Evolutionary conservation across 164 flowering plant species (phyloP).

Genomic region (Vitis vinifera): ASM3070453v1 NC_081811.1:28393001-28393500

Average conservation of each 20-base stretch:
- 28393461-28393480: background rate
- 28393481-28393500: background rate
- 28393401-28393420: background rate
- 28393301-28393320: background rate
- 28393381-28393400: background rate
- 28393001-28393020: background rate
- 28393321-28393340: background rate
- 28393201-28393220: constrained; percentile 96
- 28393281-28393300: background rate
- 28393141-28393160: constrained; percentile 88
- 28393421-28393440: background rate
- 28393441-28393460: background rate
- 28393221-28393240: constrained; percentile 92
- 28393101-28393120: constrained; percentile 66
- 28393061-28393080: background rate
- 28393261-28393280: constrained; percentile 86
- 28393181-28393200: constrained; percentile 96
- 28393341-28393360: background rate
- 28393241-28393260: constrained; percentile 94
- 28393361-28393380: background rate
- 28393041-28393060: background rate
- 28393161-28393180: constrained; percentile 94
- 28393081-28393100: constrained; percentile 2
- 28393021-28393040: background rate
- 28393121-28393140: constrained; percentile 96